Percentiles rank a stretch among this genome's conserved stretches.
phyloP scores from a whole-genome alignment of 148 eudicot species.

The Pouteria glomerata region DNA sequence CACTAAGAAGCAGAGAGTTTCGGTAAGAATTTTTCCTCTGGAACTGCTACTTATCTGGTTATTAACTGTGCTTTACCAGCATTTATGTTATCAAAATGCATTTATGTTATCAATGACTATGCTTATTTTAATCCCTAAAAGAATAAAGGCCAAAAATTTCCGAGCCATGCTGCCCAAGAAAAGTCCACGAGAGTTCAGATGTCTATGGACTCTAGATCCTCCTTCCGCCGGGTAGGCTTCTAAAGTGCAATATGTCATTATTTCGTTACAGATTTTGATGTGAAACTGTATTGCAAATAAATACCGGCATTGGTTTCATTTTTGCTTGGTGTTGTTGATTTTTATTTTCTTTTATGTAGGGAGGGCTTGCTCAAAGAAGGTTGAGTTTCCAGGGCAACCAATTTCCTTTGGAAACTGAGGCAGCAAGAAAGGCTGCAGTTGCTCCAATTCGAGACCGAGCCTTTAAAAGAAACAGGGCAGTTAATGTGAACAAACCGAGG shows the following conservation, averaged over 20 bases:
- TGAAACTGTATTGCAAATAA: neutral
- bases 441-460: constrained; percentile 56
- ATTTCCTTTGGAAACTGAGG: constrained; percentile 64
- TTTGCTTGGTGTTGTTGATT: too few relatives aligned
- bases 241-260: neutral
- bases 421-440: constrained; percentile 56
- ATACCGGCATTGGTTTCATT: neutral
- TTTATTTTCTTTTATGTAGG: constrained; percentile 33
- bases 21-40: constrained; percentile 38
- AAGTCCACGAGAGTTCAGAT: constrained; percentile 48
- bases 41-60: neutral
- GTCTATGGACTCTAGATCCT: constrained; percentile 69
- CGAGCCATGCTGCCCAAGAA: constrained; percentile 48
- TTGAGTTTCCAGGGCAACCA: constrained; percentile 66
- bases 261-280: neutral
- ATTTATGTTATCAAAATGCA: neutral
- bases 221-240: constrained; percentile 73
- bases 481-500: constrained; percentile 68
- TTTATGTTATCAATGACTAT: too few relatives aligned
- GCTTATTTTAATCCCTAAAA: constrained; percentile 15
- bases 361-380: constrained; percentile 72
- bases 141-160: constrained; percentile 51
- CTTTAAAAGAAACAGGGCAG: constrained; percentile 34
- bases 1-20: constrained; percentile 53
- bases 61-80: constrained; percentile 2